phyloP scores from a whole-genome alignment of 2,329 filamentous ascomycete species.

The Phoma sp. region DNA sequence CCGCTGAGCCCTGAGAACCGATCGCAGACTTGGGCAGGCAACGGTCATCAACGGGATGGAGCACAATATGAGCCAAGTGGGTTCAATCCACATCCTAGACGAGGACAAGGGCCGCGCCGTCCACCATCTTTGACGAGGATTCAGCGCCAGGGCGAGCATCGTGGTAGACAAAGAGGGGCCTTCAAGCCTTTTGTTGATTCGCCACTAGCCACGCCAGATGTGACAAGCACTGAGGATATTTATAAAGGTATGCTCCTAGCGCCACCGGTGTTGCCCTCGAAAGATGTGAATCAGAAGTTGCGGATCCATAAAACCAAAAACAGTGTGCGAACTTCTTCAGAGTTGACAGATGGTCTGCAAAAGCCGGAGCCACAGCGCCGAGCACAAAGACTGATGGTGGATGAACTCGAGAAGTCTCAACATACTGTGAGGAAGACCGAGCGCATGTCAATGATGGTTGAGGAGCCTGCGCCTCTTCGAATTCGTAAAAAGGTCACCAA shows the following conservation, averaged over 20 bases:
- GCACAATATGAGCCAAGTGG: not conserved
- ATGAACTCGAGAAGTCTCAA: not conserved
- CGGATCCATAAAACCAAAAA: not conserved
- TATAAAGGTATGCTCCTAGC: not conserved
- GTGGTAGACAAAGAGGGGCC: no score
- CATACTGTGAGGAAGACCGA: not conserved
- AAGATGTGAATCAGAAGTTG: constrained; percentile 1
- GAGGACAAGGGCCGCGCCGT: not conserved
- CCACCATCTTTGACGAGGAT: not conserved
- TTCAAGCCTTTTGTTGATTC: not conserved
- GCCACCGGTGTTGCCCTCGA: not conserved
- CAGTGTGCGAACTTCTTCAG: not conserved
- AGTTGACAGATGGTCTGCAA: not conserved
- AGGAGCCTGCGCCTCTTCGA: not conserved
- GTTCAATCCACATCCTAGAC: constrained; percentile 5
- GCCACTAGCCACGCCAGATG: not conserved
- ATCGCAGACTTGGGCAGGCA: not conserved
- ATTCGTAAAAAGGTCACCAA: not conserved
- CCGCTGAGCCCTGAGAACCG: not conserved
- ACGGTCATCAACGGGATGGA: not conserved
- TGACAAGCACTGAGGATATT: not conserved
- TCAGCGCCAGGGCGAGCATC: not conserved
- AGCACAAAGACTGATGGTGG: not conserved
- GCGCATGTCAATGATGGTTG: not conserved
- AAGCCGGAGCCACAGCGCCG: not conserved